A percentile compares a stretch with the other conserved stretches of the same genome.
phyloP scores from a whole-genome alignment of 306 rosid genomes.

The Citrullus amarus region DNA sequence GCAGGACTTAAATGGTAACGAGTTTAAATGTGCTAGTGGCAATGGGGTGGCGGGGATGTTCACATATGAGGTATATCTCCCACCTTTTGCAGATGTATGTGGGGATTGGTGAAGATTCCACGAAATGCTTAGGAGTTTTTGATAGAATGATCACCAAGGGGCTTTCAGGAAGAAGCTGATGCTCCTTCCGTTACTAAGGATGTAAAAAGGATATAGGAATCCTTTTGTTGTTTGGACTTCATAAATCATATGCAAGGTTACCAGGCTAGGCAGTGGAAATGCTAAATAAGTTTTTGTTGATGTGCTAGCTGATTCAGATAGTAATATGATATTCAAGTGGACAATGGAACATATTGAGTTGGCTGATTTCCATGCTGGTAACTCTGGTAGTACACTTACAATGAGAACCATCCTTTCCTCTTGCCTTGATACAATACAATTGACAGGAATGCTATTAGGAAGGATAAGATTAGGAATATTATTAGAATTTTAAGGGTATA shows the following conservation, averaged over 20 bases:
- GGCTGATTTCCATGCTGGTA: constrained; percentile 89
- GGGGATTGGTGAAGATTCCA: constrained; percentile 19
- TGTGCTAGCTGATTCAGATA: constrained; percentile 73
- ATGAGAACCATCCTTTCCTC: not conserved
- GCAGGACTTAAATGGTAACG: constrained; percentile 56
- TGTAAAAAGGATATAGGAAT: not conserved
- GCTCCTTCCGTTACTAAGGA: constrained; percentile 61
- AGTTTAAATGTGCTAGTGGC: constrained; percentile 56
- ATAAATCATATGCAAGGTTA: not conserved
- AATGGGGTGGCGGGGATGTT: constrained; percentile 22
- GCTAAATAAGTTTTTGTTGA: constrained; percentile 79
- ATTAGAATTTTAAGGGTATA: too few relatives aligned
- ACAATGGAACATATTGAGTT: constrained; percentile 93
- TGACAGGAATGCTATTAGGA: not conserved
- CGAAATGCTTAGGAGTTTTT: constrained; percentile 48
- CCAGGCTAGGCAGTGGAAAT: not conserved
- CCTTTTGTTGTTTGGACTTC: constrained; percentile 54
- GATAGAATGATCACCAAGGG: constrained; percentile 81
- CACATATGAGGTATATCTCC: constrained; percentile 90
- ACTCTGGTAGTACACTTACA: constrained; percentile 76
- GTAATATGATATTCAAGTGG: constrained; percentile 78
- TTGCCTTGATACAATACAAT: not conserved
- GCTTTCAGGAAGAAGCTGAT: constrained; percentile 18
- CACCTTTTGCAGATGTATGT: constrained; percentile 77
- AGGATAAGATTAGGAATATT: not conserved